A percentile compares a stretch with the other conserved stretches of the same genome.
Conservation (phyloP, 257 asterid genomes). For the Nicotiana sylvestris region DNA sequence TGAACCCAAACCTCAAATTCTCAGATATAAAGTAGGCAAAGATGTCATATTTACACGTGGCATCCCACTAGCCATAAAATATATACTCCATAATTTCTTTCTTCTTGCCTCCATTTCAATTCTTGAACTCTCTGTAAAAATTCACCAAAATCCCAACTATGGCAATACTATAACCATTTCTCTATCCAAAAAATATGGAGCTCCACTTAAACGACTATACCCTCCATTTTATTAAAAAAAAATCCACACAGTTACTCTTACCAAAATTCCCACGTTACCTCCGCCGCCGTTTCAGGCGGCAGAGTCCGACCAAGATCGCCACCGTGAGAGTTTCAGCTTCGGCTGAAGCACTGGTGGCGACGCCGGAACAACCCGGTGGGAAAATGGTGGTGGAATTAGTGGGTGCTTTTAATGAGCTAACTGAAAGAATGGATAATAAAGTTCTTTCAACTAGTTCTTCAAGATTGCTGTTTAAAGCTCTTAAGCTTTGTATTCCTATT, state of each 20-base stretch:
- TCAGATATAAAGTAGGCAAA: background rate
- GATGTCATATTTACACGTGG: background rate
- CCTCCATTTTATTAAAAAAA: background rate
- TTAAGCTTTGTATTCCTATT: slow-evolving; percentile 75
- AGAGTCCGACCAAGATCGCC: background rate
- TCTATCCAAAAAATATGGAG: background rate
- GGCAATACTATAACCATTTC: background rate
- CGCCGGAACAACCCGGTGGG: slow-evolving; percentile 84
- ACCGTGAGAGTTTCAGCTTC: background rate
- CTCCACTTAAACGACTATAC: background rate
- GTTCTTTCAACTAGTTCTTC: slow-evolving; percentile 56
- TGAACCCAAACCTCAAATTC: background rate
- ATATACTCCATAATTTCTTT: background rate
- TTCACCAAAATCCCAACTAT: background rate
- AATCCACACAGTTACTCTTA: background rate
- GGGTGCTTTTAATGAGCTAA: slow-evolving; percentile 82
- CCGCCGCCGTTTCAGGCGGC: background rate
- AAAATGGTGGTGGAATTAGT: slow-evolving; percentile 91
- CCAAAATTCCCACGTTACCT: background rate
- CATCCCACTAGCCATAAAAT: background rate
- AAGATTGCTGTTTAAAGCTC: slow-evolving; percentile 64
- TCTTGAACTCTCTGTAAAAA: background rate
- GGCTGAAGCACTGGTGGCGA: background rate
- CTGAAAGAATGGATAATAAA: slow-evolving; percentile 59
- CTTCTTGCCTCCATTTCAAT: background rate